A percentile compares a stretch with the other conserved stretches of the same genome.
Evolutionary conservation across 164 flowering plant species (phyloP).

Genomic region (Vitis rupestris): DNA sequence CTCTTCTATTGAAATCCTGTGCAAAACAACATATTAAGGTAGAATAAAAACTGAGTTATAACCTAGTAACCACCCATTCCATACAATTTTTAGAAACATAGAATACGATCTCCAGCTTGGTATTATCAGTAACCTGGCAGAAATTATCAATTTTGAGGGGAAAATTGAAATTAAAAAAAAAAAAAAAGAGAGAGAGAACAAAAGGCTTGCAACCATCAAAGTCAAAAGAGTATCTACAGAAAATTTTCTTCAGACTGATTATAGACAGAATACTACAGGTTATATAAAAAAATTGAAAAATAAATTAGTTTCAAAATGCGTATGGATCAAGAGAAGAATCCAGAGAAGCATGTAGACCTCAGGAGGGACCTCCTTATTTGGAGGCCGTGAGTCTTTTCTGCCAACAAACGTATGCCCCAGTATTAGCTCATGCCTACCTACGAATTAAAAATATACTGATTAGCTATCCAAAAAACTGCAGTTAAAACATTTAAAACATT

Average conservation of each 20-base stretch:
- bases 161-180: no score
- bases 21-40: slow-evolving; percentile 3
- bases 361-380: slow-evolving; percentile 82
- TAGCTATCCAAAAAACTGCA: not conserved
- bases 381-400: slow-evolving; percentile 45
- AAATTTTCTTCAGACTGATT: no score
- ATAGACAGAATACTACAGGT: not conserved
- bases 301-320: not conserved
- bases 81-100: no score
- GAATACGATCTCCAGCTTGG: no score
- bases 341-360: slow-evolving; percentile 44
- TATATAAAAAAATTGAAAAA: not conserved
- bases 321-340: not conserved
- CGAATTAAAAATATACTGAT: slow-evolving; percentile 16
- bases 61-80: no score
- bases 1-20: slow-evolving; percentile 72
- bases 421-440: slow-evolving; percentile 85
- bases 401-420: slow-evolving; percentile 75
- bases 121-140: no score
- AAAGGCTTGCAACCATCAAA: no score
- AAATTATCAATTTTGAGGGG: no score
- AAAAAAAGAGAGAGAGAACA: no score
- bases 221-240: no score
- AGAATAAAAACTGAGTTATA: no score
- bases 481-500: no score